Evolutionary conservation across 108 stramenopile species (phyloP), one percentile per base, ranked within the genome.

Genomic region (Nitzschia sp.): DNA sequence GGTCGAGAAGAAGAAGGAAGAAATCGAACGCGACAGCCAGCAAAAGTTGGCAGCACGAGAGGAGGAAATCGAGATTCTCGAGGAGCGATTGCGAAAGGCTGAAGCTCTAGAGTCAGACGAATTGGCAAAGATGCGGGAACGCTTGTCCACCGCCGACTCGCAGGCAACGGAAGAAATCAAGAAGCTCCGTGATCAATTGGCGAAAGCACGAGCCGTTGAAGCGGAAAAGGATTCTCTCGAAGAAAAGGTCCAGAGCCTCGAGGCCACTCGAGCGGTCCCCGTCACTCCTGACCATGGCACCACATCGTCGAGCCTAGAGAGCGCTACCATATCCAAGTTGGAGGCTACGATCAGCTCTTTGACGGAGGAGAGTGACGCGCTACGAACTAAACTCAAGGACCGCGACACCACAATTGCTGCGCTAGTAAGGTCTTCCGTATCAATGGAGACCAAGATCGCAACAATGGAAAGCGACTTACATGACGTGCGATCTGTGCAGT

Each of bases 361-460:
- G 23, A 64, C 63, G 15, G 53, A 51, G 21, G 78, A 82, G 31
- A 75, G 63, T 21, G 64, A 74, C 17, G 48, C 47, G 0, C 56
- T 85, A 24, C 71, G 59, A 29, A 68, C 61, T 19, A 82, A 86
- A 48, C 54, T 94, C 38, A 71, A 84, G 42, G 88, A 89, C 51
- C 71, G 93, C 34, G 93, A 94, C 56, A 80, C 82, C 4, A 86
- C 88, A 1, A 94, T 94, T 64, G 70, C 88, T 9, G 64, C 81
- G 17, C 49, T 94, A 58, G 87, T 89, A 9, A 68, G 73, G 31
- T 80, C 93, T 13, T 89, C 93, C 6, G 78, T 78, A 26, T 64
- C 72, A 11, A 74, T 87, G 48, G 90, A 94, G 62, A 66, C 75
- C 28, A 83, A 71, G 17, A 77, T 87, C 30, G 51, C 54, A 1